Evolutionary conservation across 306 rosid species (phyloP).

Genomic region (Cicer pinnatifidum): DNA sequence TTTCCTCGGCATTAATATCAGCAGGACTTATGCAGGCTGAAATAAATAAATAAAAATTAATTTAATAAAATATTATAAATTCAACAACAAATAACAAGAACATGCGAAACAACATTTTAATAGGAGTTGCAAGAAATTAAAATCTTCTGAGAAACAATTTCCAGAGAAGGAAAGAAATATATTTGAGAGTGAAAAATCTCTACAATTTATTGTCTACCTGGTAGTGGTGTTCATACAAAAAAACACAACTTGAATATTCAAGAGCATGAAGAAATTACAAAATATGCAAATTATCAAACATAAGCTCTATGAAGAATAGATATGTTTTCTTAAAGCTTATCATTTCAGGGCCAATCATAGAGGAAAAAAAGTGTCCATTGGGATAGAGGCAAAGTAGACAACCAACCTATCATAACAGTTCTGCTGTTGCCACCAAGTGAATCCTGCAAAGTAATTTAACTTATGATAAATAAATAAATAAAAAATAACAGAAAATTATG

Average conservation of each 20-base stretch:
- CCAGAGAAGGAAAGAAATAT: background rate
- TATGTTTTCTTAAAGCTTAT: conserved; percentile 26
- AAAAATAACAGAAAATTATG: background rate
- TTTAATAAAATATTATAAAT: conserved; percentile 36
- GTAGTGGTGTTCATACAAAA: conserved; percentile 6
- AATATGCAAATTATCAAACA: background rate
- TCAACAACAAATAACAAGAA: background rate
- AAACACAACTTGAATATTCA: conserved; percentile 20
- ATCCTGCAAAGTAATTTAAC: conserved; percentile 69
- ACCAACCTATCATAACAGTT: conserved; percentile 94
- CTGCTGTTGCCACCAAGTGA: conserved; percentile 99
- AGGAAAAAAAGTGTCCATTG: background rate
- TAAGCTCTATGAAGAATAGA: conserved; percentile 22
- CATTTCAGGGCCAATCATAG: conserved; percentile 22
- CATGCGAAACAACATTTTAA: conserved; percentile 16
- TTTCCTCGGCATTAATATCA: conserved; percentile 97
- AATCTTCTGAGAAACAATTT: conserved; percentile 33
- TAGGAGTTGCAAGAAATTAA: conserved; percentile 31
- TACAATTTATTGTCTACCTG: conserved; percentile 21
- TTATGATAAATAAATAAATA: conserved; percentile 34
- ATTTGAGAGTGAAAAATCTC: conserved; percentile 24
- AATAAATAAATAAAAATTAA: conserved; percentile 23
- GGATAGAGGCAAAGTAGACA: conserved; percentile 25
- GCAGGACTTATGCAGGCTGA: conserved; percentile 99
- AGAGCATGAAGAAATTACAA: conserved; percentile 18